Conservation (phyloP, 352 stramenopile genomes). For the Plasmopara halstedii region DNA sequence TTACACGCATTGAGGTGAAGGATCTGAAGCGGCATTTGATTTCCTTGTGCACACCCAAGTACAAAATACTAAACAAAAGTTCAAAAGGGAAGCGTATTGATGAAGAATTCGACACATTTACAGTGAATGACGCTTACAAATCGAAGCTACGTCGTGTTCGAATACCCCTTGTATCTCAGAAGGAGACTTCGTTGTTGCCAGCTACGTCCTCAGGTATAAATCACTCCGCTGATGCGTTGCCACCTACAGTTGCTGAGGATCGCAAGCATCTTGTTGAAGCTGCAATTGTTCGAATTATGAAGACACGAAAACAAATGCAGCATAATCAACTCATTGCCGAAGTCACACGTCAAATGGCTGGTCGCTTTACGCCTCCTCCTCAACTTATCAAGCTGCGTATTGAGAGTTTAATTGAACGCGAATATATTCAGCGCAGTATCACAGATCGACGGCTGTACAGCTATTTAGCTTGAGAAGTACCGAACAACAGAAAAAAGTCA, state of each 20-base stretch:
- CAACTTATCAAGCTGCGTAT: constrained; percentile 98
- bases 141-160: constrained; percentile 87
- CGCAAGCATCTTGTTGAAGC: constrained; percentile 93
- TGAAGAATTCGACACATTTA: constrained; percentile 90
- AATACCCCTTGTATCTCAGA: constrained; percentile 81
- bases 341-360: constrained; percentile 78
- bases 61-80: constrained; percentile 95
- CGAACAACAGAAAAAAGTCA: too few relatives aligned
- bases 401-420: constrained; percentile 97
- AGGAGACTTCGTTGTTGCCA: constrained; percentile 60
- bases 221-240: constrained; percentile 64
- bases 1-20: constrained; percentile 82
- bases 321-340: constrained; percentile 90
- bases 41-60: constrained; percentile 96
- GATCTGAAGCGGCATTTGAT: constrained; percentile 94
- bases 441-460: constrained; percentile 93
- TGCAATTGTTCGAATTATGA: constrained; percentile 95
- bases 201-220: constrained; percentile 20
- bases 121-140: constrained; percentile 92
- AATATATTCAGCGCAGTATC: constrained; percentile 96
- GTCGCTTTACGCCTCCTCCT: constrained; percentile 90
- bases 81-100: constrained; percentile 96
- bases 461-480: constrained; percentile 98
- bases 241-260: constrained; percentile 92
- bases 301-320: constrained; percentile 88